Evolutionary conservation across 345 rosid species (phyloP), one percentile per base, ranked within the genome.

Genomic region (Dipteronia sinensis): DNA sequence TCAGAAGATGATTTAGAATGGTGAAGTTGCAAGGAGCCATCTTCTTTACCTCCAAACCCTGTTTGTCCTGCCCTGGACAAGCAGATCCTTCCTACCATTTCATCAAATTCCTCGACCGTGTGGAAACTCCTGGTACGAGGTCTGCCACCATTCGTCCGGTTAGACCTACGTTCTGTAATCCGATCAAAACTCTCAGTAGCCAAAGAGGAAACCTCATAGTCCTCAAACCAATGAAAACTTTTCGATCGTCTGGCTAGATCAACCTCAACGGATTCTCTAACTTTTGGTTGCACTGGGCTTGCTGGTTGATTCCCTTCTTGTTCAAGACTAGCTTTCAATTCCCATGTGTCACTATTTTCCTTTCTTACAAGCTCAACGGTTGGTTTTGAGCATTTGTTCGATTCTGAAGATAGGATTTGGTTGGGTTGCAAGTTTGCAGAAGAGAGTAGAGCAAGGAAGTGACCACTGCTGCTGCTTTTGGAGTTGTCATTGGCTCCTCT

Each of bases 71-170:
- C 55, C 38, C 46, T 77, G 10, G 83, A 68, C 17, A 61, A 53
- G 46, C 76, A 44, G 13, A 76, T 17, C 23, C 38, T 76, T 65
- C 74, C 81, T 31, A 82, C 71, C 77, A 87, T 29, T 29, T 78
- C 82, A 65, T 87, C 83, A 16, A 66, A 84, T 49, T 87, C 87
- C 69, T 84, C 82, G 23, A 82, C 81, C 0, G 89, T 81, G 63
- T 86, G 86, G 67, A 83, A 83, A 70, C 83, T 81, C 78, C 80
- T 75, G 10, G 77, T 51, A 25, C 75, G 62, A 0, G n/a, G 4
- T 51, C 25, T 22, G 11, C 20, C 79, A 64, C 44, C 69, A 10
- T 51, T 29, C 29, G 40, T 73, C 44, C 68, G 17, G 16, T 46
- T 58, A 38, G 0, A 61, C 23, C 29, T 65, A n/a, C 69, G 65